Evolutionary conservation across 148 eudicot species (phyloP).

Genomic region (Fagopyrum esculentum): DNA sequence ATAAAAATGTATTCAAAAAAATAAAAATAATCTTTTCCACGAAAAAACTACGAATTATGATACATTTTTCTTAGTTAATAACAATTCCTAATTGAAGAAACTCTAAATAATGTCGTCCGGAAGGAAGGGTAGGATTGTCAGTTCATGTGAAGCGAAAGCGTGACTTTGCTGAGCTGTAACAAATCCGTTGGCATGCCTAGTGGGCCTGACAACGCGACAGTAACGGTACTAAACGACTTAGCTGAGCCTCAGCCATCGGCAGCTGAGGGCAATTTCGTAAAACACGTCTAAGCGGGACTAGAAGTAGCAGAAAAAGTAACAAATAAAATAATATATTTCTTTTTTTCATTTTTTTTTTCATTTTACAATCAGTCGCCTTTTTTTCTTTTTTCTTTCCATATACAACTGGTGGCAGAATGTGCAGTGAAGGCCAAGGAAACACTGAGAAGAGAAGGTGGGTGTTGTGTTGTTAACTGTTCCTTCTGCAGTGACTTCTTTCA

Average conservation of each 20-base stretch:
- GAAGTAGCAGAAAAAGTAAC: constrained; percentile 3
- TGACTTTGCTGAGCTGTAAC: constrained; percentile 8
- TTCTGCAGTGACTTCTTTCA: constrained; percentile 17
- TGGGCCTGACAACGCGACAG: constrained; percentile 12
- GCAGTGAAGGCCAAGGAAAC: constrained; percentile 15
- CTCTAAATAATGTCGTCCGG: neutral
- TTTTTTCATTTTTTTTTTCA: neutral
- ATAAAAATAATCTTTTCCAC: too few species aligned
- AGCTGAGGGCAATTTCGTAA: neutral
- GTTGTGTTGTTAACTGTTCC: constrained; percentile 17
- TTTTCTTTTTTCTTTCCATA: neutral
- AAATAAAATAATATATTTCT: neutral
- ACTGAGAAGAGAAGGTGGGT: constrained; percentile 11
- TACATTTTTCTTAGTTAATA: too few species aligned
- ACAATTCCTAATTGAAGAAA: too few species aligned
- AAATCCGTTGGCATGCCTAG: constrained; percentile 9
- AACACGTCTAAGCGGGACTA: neutral
- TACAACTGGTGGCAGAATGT: constrained; percentile 14
- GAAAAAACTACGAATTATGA: too few species aligned
- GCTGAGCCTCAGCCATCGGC: neutral
- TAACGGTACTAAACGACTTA: constrained; percentile 8
- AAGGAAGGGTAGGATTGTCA: neutral
- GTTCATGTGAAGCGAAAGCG: constrained; percentile 3
- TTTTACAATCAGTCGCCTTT: too few species aligned
- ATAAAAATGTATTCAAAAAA: too few species aligned